Evolutionary conservation across 768 basidiomycete species (phyloP).

Genomic region (Amyloporia xantha): DNA sequence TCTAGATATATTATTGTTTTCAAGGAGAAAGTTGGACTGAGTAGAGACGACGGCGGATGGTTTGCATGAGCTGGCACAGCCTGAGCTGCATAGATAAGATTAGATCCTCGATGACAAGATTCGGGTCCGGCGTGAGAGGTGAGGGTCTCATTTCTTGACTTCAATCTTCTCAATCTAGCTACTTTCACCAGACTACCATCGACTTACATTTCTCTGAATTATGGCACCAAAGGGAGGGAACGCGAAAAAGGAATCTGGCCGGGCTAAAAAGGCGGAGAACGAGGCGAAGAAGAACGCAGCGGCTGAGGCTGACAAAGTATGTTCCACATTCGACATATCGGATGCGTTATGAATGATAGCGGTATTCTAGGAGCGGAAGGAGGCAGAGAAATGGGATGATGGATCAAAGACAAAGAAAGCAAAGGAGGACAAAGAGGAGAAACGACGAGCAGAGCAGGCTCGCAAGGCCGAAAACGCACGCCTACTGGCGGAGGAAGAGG

Average conservation of each 20-base stretch:
- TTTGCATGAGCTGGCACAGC: too few relatives aligned
- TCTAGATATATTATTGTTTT: too few relatives aligned
- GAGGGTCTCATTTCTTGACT: neutral
- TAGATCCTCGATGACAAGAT: constrained; percentile 1
- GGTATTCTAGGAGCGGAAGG: constrained; percentile 58
- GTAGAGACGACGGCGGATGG: too few relatives aligned
- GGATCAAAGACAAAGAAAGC: constrained; percentile 60
- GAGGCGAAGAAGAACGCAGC: constrained; percentile 72
- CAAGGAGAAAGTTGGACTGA: too few relatives aligned
- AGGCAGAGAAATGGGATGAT: constrained; percentile 62
- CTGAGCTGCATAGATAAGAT: constrained; percentile 6
- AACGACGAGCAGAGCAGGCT: constrained; percentile 72
- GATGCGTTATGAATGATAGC: too few relatives aligned
- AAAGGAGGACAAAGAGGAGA: constrained; percentile 73
- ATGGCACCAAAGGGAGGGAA: constrained; percentile 90
- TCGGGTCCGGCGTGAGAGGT: too few relatives aligned
- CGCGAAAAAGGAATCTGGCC: constrained; percentile 86
- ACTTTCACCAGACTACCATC: neutral
- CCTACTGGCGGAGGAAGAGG: constrained; percentile 85
- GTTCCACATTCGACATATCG: too few relatives aligned
- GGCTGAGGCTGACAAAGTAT: constrained; percentile 54
- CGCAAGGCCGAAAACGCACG: constrained; percentile 84
- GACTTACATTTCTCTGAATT: neutral
- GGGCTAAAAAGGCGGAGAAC: constrained; percentile 90
- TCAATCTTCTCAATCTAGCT: too few relatives aligned